phyloP scores from a whole-genome alignment of 371 early-diverging fungal genomes.

The Apophysomyces sp. region DNA sequence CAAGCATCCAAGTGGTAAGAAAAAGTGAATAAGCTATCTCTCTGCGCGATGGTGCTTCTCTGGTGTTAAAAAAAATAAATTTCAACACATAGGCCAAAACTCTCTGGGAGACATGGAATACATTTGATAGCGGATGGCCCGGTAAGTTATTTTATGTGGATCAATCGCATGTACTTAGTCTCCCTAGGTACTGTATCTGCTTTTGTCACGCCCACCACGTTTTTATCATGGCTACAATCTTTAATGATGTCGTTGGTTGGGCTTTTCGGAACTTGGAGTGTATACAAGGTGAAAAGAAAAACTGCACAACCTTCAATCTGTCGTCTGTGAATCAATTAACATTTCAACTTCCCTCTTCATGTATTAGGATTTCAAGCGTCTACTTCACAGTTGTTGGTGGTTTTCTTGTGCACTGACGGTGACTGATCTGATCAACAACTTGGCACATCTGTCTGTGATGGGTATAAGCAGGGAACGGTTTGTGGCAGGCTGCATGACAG shows the following conservation, averaged over 20 bases:
- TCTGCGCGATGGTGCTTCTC: not conserved
- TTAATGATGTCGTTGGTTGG: not conserved
- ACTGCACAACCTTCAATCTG: not conserved
- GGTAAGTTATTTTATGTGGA: not conserved
- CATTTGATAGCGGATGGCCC: not conserved
- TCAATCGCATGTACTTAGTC: not conserved
- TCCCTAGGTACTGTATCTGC: not conserved
- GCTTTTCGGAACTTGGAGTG: not conserved
- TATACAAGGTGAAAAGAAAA: not conserved
- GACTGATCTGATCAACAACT: not conserved
- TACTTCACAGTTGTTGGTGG: not conserved
- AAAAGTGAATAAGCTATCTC: not conserved
- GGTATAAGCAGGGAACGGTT: not conserved
- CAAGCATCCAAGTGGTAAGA: not conserved
- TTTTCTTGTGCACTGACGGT: not conserved
- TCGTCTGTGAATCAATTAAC: not conserved
- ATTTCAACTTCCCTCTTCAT: too few relatives aligned
- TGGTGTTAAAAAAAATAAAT: not conserved
- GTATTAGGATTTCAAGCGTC: too few relatives aligned
- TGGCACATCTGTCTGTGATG: not conserved
- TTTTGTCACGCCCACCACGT: not conserved
- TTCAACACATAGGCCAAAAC: not conserved
- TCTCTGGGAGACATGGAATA: not conserved
- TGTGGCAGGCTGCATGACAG: not conserved
- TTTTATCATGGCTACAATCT: not conserved